Base-by-base conservation (phyloP, 2,329 filamentous ascomycete species). In the Camillea tinctor region DNA sequence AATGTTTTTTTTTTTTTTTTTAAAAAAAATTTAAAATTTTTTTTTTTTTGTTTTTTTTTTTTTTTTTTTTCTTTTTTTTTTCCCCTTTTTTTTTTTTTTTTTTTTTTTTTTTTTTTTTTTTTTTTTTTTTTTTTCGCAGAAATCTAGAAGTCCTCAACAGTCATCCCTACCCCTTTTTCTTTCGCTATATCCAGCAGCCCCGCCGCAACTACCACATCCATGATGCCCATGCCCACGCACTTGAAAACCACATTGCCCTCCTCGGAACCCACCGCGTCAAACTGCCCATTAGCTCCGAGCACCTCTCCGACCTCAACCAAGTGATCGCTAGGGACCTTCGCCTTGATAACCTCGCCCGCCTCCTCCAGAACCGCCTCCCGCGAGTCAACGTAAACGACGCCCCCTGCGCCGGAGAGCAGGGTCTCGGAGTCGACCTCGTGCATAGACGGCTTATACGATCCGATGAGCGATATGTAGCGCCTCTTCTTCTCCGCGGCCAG, bases 341-440 rank as follows among this genome's bases (percentile, higher is more conserved):
- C 87, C 73, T 88, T 81, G 8, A 90, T 82, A 6, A 91, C 75
- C 71, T 91, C 88, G 0, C 88, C 88, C 0, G 88, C 85, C 66
- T 90, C 86, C 60, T 83, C 80, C 20, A 90, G 71, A 57, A 84
- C 85, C 1, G 83, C 84, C 17, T 86, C 82, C 0, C 87, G 78
- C 55, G 81, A 87, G 66, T 84, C 82, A 8, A 83, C 81, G 11
- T 81, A 75, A 20, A 84, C 72, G 1, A 70, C 71, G 2, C 72
- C 56, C 26, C 57, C 57, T 55, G 17, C 62, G 36, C 57, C 57
- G 57, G 17, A 64, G 36, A 15, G 64, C 6, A 90, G 74, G 19
- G 90, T 80, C 19, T 85, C 84, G 0, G 88, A 86, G 60, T 89
- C 84, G 13, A 91, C 68, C 70, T 91, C 88, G 17, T 84, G 74